A percentile compares a stretch with the other conserved stretches of the same genome.
These are phyloP conservation scores for Yamadazyma laniorum DNA, from an alignment of 805 yeast species.

Conservation along the genomic window DNA sequence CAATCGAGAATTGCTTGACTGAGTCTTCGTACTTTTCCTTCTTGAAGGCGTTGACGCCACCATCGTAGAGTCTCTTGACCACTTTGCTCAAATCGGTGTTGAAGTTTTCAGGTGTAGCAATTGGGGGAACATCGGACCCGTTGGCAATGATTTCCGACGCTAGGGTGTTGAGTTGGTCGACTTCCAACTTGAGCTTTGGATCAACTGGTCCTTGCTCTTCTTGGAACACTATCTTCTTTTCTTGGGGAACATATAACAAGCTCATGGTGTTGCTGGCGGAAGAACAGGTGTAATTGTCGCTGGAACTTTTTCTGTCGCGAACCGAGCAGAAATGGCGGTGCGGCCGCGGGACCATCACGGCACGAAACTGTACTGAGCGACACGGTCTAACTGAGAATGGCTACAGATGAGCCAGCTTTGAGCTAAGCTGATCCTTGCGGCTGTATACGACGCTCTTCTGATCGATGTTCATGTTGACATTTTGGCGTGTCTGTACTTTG, in stretches of 20 bases:
- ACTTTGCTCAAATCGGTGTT: constrained; percentile 54
- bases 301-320: too few relatives aligned
- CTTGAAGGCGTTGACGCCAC: constrained; percentile 59
- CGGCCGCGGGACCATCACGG: too few relatives aligned
- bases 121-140: constrained; percentile 51
- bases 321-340: too few relatives aligned
- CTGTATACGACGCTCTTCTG: too few relatives aligned
- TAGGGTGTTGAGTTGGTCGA: constrained; percentile 40
- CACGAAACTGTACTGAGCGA: too few relatives aligned
- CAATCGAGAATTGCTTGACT: constrained; percentile 60
- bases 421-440: too few relatives aligned
- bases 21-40: constrained; percentile 57
- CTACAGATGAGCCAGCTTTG: too few relatives aligned
- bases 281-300: too few relatives aligned
- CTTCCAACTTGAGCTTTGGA: constrained; percentile 38
- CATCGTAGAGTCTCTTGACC: constrained; percentile 63
- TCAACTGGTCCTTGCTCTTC: constrained; percentile 16
- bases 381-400: too few relatives aligned
- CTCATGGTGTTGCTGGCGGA: too few relatives aligned
- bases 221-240: constrained; percentile 23
- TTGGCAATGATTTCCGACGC: constrained; percentile 39
- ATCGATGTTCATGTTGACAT: too few relatives aligned
- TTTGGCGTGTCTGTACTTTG: too few relatives aligned
- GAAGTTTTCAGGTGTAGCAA: constrained; percentile 54
- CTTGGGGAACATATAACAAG: constrained; percentile 26